phyloP scores from a whole-genome alignment of 2,329 filamentous ascomycete species.

The Hortaea werneckii region DNA sequence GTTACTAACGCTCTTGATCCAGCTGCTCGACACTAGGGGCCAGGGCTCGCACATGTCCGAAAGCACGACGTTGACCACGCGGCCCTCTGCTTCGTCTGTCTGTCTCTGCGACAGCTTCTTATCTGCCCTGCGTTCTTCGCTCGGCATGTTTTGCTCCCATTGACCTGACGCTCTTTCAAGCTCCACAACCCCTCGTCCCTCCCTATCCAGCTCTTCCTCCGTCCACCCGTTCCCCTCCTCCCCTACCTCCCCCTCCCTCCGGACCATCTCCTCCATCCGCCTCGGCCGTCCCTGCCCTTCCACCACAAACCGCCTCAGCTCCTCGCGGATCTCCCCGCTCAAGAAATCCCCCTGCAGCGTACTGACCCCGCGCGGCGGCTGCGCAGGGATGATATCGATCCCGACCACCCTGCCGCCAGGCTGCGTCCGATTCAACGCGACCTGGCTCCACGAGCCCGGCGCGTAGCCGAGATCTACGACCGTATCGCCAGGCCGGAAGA shows the following conservation, averaged over 20 bases:
- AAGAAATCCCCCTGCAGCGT: constrained; percentile 94
- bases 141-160: constrained; percentile 36
- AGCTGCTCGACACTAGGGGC: constrained; percentile 67
- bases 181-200: constrained; percentile 54
- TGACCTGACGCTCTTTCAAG: constrained; percentile 18
- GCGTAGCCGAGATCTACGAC: constrained; percentile 86
- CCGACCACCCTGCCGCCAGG: constrained; percentile 69
- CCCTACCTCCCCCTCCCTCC: constrained; percentile 13
- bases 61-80: constrained; percentile 79
- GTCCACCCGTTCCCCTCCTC: constrained; percentile 25
- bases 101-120: constrained; percentile 15
- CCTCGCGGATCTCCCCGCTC: constrained; percentile 58
- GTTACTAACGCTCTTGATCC: constrained; percentile 85
- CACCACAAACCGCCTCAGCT: constrained; percentile 66
- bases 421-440: constrained; percentile 67
- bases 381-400: constrained; percentile 86
- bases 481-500: constrained; percentile 73
- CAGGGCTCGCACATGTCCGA: constrained; percentile 99
- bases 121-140: constrained; percentile 19
- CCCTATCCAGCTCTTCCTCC: constrained; percentile 31
- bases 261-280: constrained; percentile 10
- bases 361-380: constrained; percentile 83
- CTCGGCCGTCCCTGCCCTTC: constrained; percentile 47
- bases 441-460: constrained; percentile 58
- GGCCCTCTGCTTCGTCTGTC: constrained; percentile 29